phyloP scores from a whole-genome alignment of 2,329 filamentous ascomycete genomes.

The Neopestalotiopsis sp. region DNA sequence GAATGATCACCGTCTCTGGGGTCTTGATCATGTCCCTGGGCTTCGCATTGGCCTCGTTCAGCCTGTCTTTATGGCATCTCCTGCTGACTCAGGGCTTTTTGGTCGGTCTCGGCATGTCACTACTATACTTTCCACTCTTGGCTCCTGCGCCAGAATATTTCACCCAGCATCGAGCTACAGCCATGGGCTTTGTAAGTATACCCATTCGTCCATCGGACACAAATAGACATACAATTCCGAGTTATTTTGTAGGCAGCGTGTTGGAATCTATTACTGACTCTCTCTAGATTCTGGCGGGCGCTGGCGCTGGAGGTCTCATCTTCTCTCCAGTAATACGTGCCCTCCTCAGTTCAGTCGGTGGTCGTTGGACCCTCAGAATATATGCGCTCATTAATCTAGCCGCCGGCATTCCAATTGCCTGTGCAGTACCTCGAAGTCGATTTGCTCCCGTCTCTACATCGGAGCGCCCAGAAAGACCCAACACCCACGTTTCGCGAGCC shows the following conservation, averaged over 20 bases:
- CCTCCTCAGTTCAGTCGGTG: slow-evolving; percentile 47
- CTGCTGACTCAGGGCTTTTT: slow-evolving; percentile 50
- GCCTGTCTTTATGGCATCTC: slow-evolving; percentile 45
- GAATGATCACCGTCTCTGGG: slow-evolving; percentile 46
- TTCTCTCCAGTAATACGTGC: slow-evolving; percentile 46
- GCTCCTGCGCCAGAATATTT: slow-evolving; percentile 56
- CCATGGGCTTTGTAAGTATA: slow-evolving; percentile 48
- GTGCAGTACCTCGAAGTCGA: slow-evolving; percentile 44
- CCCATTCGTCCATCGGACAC: neutral
- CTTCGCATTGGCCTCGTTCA: slow-evolving; percentile 47
- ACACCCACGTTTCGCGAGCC: slow-evolving; percentile 44
- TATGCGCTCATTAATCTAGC: slow-evolving; percentile 44
- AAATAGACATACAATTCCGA: neutral
- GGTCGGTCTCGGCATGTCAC: slow-evolving; percentile 48
- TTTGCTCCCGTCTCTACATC: slow-evolving; percentile 34
- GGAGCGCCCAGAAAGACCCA: slow-evolving; percentile 31
- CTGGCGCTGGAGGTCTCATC: slow-evolving; percentile 48
- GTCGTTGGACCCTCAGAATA: slow-evolving; percentile 49
- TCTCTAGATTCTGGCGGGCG: slow-evolving; percentile 43
- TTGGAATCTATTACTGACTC: slow-evolving; percentile 15
- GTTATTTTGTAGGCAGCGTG: neutral
- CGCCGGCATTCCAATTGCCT: slow-evolving; percentile 45
- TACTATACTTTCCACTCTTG: slow-evolving; percentile 50
- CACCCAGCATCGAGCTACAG: slow-evolving; percentile 49
- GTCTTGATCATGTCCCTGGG: slow-evolving; percentile 47